These are phyloP conservation scores for Rhododendron ovatum DNA, from an alignment of 148 eudicot species.

Conservation along the genomic window DNA sequence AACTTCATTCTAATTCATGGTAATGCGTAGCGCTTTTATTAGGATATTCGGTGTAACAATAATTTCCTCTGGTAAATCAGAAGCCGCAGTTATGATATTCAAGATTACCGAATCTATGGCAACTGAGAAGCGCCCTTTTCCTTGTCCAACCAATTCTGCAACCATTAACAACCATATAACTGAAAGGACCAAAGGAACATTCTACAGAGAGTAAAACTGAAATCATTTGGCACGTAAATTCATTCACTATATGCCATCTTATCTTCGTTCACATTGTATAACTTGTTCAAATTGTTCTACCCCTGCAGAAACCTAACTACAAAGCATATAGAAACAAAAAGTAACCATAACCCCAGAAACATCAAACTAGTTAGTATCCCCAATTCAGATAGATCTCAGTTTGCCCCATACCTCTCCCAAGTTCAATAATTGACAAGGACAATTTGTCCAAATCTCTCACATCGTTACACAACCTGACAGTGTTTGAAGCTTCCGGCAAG, in stretches of 20 bases:
- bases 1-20: background rate
- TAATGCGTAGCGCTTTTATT: background rate
- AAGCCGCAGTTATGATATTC: background rate
- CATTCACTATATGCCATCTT: background rate
- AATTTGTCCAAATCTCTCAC: constrained; percentile 50
- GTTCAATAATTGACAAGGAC: constrained; percentile 39
- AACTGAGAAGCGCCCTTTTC: constrained; percentile 61
- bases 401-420: constrained; percentile 56
- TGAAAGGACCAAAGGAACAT: background rate
- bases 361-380: background rate
- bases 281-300: background rate
- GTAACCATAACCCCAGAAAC: background rate
- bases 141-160: constrained; percentile 58
- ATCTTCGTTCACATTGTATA: background rate
- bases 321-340: background rate
- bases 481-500: constrained; percentile 23
- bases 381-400: background rate
- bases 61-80: background rate
- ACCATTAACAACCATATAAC: constrained; percentile 2
- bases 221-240: background rate
- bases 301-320: background rate
- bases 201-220: background rate
- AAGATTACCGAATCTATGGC: constrained; percentile 83
- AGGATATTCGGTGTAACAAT: background rate
- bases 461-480: constrained; percentile 41